A percentile compares a stretch with the other conserved stretches of the same genome.
phyloP scores from a whole-genome alignment of 2,329 filamentous ascomycete genomes.

The Fusarium transvaalense region DNA sequence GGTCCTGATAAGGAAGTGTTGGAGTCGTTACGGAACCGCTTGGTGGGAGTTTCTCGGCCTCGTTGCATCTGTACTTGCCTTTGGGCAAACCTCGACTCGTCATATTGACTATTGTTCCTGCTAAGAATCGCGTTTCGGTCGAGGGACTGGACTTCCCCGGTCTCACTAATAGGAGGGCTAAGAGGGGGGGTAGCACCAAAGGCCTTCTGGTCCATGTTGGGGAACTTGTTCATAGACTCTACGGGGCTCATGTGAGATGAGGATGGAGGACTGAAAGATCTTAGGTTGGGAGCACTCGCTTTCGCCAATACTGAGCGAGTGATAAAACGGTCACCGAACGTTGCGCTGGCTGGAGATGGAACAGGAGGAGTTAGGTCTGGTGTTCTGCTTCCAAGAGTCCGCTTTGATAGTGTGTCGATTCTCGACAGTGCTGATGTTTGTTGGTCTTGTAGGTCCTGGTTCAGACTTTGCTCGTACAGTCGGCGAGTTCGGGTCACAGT shows the following conservation, averaged over 20 bases:
- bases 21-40: constrained; percentile 60
- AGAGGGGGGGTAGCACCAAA: constrained; percentile 56
- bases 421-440: constrained; percentile 81
- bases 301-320: constrained; percentile 64
- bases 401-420: constrained; percentile 81
- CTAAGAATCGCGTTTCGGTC: constrained; percentile 84
- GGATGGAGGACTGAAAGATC: constrained; percentile 65
- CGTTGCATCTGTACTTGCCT: constrained; percentile 85
- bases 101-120: constrained; percentile 77
- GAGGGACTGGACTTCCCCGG: constrained; percentile 74
- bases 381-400: constrained; percentile 63
- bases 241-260: constrained; percentile 55
- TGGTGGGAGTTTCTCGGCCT: constrained; percentile 73
- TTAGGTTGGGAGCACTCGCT: constrained; percentile 77
- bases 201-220: constrained; percentile 51
- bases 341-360: constrained; percentile 60
- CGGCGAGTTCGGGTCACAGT: constrained; percentile 77
- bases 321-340: constrained; percentile 61
- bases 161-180: constrained; percentile 75
- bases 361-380: constrained; percentile 61
- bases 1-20: constrained; percentile 56
- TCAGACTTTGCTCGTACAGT: constrained; percentile 85
- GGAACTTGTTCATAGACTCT: constrained; percentile 56
- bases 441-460: constrained; percentile 83
- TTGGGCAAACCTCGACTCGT: constrained; percentile 87